phyloP scores from a whole-genome alignment of 805 yeast species.

The Metschnikowia rubicola region DNA sequence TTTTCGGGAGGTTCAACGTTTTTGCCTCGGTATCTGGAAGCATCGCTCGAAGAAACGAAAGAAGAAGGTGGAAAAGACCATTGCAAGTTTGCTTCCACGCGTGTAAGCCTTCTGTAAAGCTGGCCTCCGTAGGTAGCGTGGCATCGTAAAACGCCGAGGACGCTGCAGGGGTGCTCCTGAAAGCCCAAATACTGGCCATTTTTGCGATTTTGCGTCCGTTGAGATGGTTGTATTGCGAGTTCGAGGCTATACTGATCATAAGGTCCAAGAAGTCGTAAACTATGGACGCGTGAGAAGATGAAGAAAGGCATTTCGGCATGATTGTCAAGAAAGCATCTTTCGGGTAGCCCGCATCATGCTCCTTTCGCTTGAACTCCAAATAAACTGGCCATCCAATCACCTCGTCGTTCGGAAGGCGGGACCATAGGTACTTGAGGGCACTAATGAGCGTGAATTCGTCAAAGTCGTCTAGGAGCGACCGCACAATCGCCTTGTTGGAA shows the following conservation, averaged over 20 bases:
- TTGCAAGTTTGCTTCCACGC: slow-evolving; percentile 80
- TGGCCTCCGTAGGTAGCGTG: slow-evolving; percentile 28
- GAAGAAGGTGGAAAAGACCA: slow-evolving; percentile 76
- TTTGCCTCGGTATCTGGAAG: slow-evolving; percentile 63
- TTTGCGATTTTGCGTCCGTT: slow-evolving; percentile 77
- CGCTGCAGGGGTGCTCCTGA: slow-evolving; percentile 29
- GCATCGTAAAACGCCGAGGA: slow-evolving; percentile 37
- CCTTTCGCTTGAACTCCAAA: slow-evolving; percentile 61
- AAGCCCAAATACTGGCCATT: slow-evolving; percentile 89
- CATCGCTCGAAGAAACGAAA: slow-evolving; percentile 77
- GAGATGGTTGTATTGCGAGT: slow-evolving; percentile 72
- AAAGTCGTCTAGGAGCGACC: slow-evolving; percentile 42
- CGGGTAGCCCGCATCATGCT: slow-evolving; percentile 63
- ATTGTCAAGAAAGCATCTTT: slow-evolving; percentile 70
- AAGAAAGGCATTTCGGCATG: slow-evolving; percentile 79
- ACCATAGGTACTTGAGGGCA: slow-evolving; percentile 81
- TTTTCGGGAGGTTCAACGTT: slow-evolving; percentile 56
- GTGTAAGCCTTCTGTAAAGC: slow-evolving; percentile 65
- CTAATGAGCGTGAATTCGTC: slow-evolving; percentile 72
- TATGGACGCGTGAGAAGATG: slow-evolving; percentile 86
- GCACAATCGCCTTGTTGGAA: slow-evolving; percentile 33
- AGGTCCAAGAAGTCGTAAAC: slow-evolving; percentile 85
- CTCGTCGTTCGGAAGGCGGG: slow-evolving; percentile 74
- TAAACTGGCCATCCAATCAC: slow-evolving; percentile 86
- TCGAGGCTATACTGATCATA: slow-evolving; percentile 70